Evolutionary conservation across 768 basidiomycete species (phyloP), one percentile per base, ranked within the genome.

Genomic region (Suillus americanus): DNA sequence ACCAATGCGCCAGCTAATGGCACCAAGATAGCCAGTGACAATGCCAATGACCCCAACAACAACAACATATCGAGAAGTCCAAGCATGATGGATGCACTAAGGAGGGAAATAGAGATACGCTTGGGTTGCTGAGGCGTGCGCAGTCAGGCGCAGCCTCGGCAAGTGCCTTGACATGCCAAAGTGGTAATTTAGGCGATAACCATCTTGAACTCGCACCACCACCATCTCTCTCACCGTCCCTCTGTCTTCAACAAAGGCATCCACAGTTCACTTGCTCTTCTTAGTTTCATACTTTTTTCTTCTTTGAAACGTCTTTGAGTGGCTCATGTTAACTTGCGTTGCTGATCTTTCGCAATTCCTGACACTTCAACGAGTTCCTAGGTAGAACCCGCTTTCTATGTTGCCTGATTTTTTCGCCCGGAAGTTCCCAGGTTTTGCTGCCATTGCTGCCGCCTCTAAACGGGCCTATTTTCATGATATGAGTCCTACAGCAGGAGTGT

Each of bases 1-100:
- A 94, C 88, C 12, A 93, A 80, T 14, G 88, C 81, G 5, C 91
- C 92, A 9, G 85, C 82, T 14, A 92, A 76, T 13, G 87, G 85
- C 5, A 91, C 84, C 20, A 86, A 77, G 33, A 90, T 72, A 41
- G 78, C 80, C n/a, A 91, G 74, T 41, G 85, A 86, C 41, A 89
- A 51, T 28, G 78, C 76, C 33, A 86, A 70, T 25, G 87, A 84
- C 12, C 80, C 71, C 6, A 79, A 66, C 20, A 84, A 62, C 5
- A 87, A 71, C 13, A 85, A 61, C 8, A 82, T 64, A 4, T 83
- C 80, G 13, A 72, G 25, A 62, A 83, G 50, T 37, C 74, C 64
- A 62, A 81, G 70, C 73, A 78, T 77, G 67, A 67, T 72, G 68
- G 71, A 43, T 67, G 40, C 57, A 41, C 18, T 18, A 56, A 33